These are phyloP conservation scores for Microsporum ferrugineum DNA, from an alignment of 2,329 filamentous ascomycete genomes.

Conservation along the genomic window DNA sequence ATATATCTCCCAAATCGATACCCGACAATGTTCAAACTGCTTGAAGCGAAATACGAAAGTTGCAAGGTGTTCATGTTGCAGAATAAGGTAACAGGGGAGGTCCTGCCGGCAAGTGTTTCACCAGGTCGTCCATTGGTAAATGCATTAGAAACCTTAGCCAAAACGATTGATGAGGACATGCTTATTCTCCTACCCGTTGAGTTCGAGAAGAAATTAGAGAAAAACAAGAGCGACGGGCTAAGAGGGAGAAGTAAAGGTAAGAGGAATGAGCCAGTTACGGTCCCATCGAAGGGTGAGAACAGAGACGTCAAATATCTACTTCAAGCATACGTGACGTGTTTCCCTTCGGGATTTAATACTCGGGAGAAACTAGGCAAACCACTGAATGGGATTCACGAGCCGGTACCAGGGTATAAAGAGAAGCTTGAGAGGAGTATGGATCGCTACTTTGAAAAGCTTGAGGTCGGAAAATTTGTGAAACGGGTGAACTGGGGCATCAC, in stretches of 20 bases:
- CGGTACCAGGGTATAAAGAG: slow-evolving; percentile 46
- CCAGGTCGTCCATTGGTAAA: slow-evolving; percentile 24
- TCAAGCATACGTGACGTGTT: slow-evolving; percentile 46
- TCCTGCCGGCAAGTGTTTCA: slow-evolving; percentile 29
- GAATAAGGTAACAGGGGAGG: slow-evolving; percentile 38
- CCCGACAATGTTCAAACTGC: slow-evolving; percentile 41
- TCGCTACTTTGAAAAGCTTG: slow-evolving; percentile 46
- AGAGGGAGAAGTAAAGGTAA: neutral
- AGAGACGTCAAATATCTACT: slow-evolving; percentile 39
- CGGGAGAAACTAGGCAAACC: slow-evolving; percentile 43
- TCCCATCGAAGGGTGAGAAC: neutral
- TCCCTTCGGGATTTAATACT: slow-evolving; percentile 49
- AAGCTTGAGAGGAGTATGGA: slow-evolving; percentile 52
- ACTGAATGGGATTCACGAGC: slow-evolving; percentile 46
- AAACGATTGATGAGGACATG: slow-evolving; percentile 49
- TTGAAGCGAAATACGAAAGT: slow-evolving; percentile 20
- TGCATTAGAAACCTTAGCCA: slow-evolving; percentile 40
- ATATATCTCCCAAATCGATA: slow-evolving; percentile 48
- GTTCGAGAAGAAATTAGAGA: neutral
- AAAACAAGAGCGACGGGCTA: slow-evolving; percentile 1
- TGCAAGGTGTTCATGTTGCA: slow-evolving; percentile 24
- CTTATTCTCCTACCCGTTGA: slow-evolving; percentile 43
- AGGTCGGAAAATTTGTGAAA: slow-evolving; percentile 44
- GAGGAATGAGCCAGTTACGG: neutral
- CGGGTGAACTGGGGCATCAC: slow-evolving; percentile 42